phyloP scores from a whole-genome alignment of 441 rosid genomes.

The Biscutella laevigata region DNA sequence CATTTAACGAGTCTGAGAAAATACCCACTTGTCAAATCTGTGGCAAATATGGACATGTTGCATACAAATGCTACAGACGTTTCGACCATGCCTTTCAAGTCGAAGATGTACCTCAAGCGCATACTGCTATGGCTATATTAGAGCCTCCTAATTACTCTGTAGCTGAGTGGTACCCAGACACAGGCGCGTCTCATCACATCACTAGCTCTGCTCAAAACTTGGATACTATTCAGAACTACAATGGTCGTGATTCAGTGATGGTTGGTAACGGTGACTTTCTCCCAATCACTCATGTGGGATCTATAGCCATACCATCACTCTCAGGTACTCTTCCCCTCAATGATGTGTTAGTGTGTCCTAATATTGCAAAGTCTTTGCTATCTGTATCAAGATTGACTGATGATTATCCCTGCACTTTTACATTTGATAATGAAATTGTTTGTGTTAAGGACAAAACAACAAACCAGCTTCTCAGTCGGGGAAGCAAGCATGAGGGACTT shows the following conservation, averaged over 20 bases:
- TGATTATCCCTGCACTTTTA: too few species aligned
- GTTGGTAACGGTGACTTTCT: not conserved
- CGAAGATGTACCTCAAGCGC: not conserved
- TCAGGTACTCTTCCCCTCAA: not conserved
- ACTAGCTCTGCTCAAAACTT: not conserved
- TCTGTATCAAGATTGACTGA: too few species aligned
- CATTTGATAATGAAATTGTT: too few species aligned
- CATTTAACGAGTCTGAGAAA: too few species aligned
- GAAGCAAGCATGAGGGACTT: too few species aligned
- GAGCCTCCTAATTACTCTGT: not conserved
- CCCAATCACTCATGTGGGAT: not conserved
- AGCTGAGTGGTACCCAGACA: not conserved
- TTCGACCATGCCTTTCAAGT: not conserved
- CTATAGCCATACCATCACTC: not conserved
- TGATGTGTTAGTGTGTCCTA: not conserved
- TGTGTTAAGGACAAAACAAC: too few species aligned
- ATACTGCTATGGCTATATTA: not conserved
- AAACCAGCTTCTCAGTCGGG: too few species aligned
- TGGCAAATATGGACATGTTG: not conserved
- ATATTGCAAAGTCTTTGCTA: not conserved
- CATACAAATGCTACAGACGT: not conserved
- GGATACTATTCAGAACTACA: not conserved
- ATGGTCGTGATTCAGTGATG: not conserved
- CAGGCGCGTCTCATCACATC: not conserved
- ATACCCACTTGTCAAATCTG: not conserved